Conservation (phyloP, 1,284 basidiomycete species). For the Ceratobasidium sp. region DNA sequence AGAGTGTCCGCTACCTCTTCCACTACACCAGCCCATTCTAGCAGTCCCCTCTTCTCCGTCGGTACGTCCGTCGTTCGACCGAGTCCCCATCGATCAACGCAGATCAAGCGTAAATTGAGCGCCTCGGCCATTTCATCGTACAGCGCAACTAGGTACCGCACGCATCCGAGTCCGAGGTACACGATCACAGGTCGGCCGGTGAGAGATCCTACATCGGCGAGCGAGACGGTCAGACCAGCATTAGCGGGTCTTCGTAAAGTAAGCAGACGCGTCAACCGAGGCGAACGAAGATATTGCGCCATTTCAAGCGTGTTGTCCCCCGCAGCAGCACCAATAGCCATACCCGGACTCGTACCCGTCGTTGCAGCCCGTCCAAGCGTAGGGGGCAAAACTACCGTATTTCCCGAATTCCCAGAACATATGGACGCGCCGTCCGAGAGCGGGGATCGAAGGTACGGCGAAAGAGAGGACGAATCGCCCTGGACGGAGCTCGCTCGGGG, state of each 20-base stretch:
- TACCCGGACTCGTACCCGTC: not conserved
- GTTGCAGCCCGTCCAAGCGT: not conserved
- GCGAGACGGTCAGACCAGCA: slow-evolving; percentile 83
- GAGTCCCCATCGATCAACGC: slow-evolving; percentile 96
- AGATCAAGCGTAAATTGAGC: slow-evolving; percentile 88
- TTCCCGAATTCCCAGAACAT: slow-evolving; percentile 39
- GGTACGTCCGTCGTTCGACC: slow-evolving; percentile 83
- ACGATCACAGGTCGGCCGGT: slow-evolving; percentile 88
- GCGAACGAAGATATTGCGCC: slow-evolving; percentile 86
- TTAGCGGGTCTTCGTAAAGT: slow-evolving; percentile 83
- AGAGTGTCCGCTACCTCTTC: slow-evolving; percentile 89
- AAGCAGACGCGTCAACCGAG: slow-evolving; percentile 85
- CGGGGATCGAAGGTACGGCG: slow-evolving; percentile 25
- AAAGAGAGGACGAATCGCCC: slow-evolving; percentile 14
- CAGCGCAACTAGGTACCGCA: slow-evolving; percentile 92
- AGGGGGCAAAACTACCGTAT: slow-evolving; percentile 32
- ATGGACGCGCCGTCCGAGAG: slow-evolving; percentile 40
- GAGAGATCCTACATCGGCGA: slow-evolving; percentile 89
- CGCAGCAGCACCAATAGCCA: not conserved
- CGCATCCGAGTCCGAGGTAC: slow-evolving; percentile 93
- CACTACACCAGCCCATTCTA: slow-evolving; percentile 92
- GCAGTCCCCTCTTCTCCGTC: slow-evolving; percentile 78
- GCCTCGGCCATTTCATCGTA: slow-evolving; percentile 97
- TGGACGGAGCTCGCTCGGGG: slow-evolving; percentile 3
- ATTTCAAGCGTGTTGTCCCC: slow-evolving; percentile 61